phyloP scores from a whole-genome alignment of 768 basidiomycete species.

The Rickenella mellea region DNA sequence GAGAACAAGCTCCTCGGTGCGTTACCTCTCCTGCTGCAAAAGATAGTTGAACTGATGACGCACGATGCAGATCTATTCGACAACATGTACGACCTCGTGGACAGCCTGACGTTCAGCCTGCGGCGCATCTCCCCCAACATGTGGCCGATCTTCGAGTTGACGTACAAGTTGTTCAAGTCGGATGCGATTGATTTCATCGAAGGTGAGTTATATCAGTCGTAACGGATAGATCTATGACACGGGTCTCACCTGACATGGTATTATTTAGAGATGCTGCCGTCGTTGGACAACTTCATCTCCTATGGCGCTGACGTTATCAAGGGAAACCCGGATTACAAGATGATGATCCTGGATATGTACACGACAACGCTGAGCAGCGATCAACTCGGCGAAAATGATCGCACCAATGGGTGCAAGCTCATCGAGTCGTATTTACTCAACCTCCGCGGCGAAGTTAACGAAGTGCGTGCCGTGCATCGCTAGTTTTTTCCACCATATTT shows the following conservation, averaged over 20 bases:
- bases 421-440: constrained; percentile 78
- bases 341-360: constrained; percentile 79
- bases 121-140: constrained; percentile 66
- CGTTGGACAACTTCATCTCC: constrained; percentile 82
- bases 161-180: constrained; percentile 73
- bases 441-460: constrained; percentile 67
- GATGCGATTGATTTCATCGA: constrained; percentile 84
- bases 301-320: constrained; percentile 74
- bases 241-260: not conserved
- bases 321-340: constrained; percentile 60
- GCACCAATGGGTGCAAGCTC: constrained; percentile 76
- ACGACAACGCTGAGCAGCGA: constrained; percentile 58
- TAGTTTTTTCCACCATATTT: constrained; percentile 1
- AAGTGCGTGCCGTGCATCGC: constrained; percentile 35
- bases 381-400: constrained; percentile 76
- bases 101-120: constrained; percentile 76
- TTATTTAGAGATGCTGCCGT: constrained; percentile 70
- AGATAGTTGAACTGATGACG: not conserved
- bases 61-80: constrained; percentile 63
- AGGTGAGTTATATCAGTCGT: constrained; percentile 32
- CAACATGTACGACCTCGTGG: constrained; percentile 79
- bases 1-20: constrained; percentile 69
- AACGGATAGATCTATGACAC: too few species aligned
- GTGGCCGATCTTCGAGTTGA: constrained; percentile 84
- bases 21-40: constrained; percentile 12